Evolutionary conservation across 441 rosid species (phyloP).

Genomic region (Bruguiera hainesii): DNA sequence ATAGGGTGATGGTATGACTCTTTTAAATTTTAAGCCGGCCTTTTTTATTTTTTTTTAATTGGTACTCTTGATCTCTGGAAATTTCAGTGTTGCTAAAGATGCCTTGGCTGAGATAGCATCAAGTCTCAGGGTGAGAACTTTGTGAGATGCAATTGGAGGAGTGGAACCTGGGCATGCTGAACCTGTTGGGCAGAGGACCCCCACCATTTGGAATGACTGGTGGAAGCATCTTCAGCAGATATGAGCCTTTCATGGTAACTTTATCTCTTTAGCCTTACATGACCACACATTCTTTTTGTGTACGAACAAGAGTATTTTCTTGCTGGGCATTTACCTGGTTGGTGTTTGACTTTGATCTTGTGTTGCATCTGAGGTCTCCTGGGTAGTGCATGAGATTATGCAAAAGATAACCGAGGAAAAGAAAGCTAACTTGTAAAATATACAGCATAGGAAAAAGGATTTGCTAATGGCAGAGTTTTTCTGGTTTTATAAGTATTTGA

Average conservation of each 20-base stretch:
- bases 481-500: too few species aligned
- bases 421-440: too few species aligned
- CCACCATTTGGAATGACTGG: constrained; percentile 28
- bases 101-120: constrained; percentile 56
- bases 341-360: constrained; percentile 3
- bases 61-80: constrained; percentile 40
- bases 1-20: constrained; percentile 4
- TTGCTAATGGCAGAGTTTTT: too few species aligned
- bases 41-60: constrained; percentile 16
- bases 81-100: constrained; percentile 47
- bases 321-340: constrained; percentile 3
- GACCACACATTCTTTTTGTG: not conserved
- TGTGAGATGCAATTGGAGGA: constrained; percentile 47
- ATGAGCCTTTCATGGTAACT: constrained; percentile 42
- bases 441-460: too few species aligned
- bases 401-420: too few species aligned
- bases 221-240: constrained; percentile 36
- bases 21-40: constrained; percentile 5
- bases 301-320: not conserved
- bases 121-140: constrained; percentile 50
- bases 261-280: not conserved
- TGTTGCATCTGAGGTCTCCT: too few species aligned
- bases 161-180: constrained; percentile 35
- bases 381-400: too few species aligned
- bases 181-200: constrained; percentile 33